phyloP scores from a whole-genome alignment of 805 yeast genomes.

The Wickerhamiella qilinensis region DNA sequence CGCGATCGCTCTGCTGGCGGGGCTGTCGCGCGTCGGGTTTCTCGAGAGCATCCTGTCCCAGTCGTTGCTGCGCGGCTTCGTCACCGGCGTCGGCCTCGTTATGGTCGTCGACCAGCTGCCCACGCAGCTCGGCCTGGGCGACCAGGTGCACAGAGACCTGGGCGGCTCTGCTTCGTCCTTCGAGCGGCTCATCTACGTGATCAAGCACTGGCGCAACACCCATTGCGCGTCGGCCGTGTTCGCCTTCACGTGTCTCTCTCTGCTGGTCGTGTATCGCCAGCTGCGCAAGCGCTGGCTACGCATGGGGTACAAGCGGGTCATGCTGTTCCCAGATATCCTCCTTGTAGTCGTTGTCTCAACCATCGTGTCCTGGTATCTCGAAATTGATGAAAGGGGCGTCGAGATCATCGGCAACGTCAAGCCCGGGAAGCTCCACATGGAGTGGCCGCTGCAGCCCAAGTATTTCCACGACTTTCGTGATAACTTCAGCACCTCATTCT shows the following conservation, averaged over 20 bases:
- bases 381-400: conserved; percentile 31
- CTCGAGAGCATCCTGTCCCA: conserved; percentile 66
- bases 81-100: conserved; percentile 70
- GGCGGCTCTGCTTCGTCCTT: conserved; percentile 51
- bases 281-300: conserved; percentile 25
- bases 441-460: conserved; percentile 37
- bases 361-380: conserved; percentile 28
- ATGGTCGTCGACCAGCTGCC: conserved; percentile 67
- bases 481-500: conserved; percentile 51
- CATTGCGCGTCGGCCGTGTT: conserved; percentile 49
- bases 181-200: conserved; percentile 46
- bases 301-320: conserved; percentile 25
- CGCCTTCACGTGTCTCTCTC: conserved; percentile 35
- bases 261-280: conserved; percentile 28
- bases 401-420: conserved; percentile 54
- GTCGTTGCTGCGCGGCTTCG: conserved; percentile 64
- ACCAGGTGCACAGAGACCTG: conserved; percentile 22
- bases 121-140: conserved; percentile 51
- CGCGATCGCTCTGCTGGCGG: conserved; percentile 50
- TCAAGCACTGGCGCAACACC: conserved; percentile 28
- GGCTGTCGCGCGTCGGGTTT: conserved; percentile 72
- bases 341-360: conserved; percentile 53
- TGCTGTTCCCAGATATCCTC: conserved; percentile 74
- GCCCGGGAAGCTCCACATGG: conserved; percentile 32
- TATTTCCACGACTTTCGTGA: conserved; percentile 34